These are phyloP conservation scores for Trypanosoma mega DNA, from an alignment of 208 protist species.

Conservation along the genomic window DNA sequence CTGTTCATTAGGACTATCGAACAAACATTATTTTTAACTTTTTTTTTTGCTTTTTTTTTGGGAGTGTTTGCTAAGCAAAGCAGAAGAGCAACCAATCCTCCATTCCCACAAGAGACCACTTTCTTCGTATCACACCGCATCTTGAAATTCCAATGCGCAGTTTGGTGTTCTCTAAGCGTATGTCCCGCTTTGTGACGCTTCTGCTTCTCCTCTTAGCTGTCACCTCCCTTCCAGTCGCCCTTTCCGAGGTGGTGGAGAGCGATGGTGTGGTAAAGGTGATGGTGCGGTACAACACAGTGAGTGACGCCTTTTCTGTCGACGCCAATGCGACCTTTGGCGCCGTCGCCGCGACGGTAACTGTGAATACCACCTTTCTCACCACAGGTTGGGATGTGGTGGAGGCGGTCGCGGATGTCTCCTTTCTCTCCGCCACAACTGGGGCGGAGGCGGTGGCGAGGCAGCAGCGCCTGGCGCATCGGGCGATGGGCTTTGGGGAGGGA, in stretches of 20 bases:
- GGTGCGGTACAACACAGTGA: conserved; percentile 21
- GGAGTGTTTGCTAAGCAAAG: too few species aligned
- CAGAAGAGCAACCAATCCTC: too few species aligned
- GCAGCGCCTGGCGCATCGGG: conserved; percentile 18
- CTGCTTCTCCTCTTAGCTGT: background rate
- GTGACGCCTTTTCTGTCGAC: conserved; percentile 6
- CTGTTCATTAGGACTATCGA: too few species aligned
- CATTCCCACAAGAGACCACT: too few species aligned
- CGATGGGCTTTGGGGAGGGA: conserved; percentile 35
- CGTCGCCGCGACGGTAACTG: conserved; percentile 18
- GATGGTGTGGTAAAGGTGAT: background rate
- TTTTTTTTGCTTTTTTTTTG: too few species aligned
- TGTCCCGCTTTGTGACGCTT: too few species aligned
- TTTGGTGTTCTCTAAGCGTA: too few species aligned
- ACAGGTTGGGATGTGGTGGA: conserved; percentile 31
- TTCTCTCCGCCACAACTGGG: background rate
- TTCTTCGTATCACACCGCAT: too few species aligned
- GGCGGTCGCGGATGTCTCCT: conserved; percentile 7
- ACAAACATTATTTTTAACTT: too few species aligned
- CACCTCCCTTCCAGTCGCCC: background rate
- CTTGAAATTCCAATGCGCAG: too few species aligned
- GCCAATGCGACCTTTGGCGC: conserved; percentile 10
- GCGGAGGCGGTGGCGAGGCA: background rate
- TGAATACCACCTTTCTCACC: conserved; percentile 17
- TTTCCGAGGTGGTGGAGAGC: conserved; percentile 1